Percentiles rank a stretch among this genome's conserved stretches.
phyloP scores from a whole-genome alignment of 148 eudicot species.

The Pouteria glomerata region DNA sequence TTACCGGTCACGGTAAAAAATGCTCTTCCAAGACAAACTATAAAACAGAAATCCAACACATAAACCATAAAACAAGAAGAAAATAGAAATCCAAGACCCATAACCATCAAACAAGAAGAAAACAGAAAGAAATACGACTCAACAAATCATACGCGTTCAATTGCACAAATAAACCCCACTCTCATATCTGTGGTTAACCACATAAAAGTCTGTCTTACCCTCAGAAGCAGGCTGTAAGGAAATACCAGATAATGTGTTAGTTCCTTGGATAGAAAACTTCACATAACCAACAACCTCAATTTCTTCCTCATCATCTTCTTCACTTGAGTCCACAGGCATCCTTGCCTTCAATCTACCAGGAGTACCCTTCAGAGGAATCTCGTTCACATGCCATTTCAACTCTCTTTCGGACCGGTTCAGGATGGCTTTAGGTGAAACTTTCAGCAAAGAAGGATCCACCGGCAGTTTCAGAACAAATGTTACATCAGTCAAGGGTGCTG shows the following conservation, averaged over 20 bases:
- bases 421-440: slow-evolving; percentile 88
- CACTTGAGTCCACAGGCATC: slow-evolving; percentile 73
- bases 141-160: slow-evolving; percentile 26
- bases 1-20: slow-evolving; percentile 15
- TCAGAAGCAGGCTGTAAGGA: slow-evolving; percentile 79
- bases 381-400: slow-evolving; percentile 81
- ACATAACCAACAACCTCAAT: slow-evolving; percentile 73
- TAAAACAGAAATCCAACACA: no score
- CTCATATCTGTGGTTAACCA: slow-evolving; percentile 70
- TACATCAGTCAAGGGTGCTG: slow-evolving; percentile 65
- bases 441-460: slow-evolving; percentile 71
- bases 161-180: slow-evolving; percentile 74
- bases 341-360: slow-evolving; percentile 82
- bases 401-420: slow-evolving; percentile 84
- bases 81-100: slow-evolving; percentile 32
- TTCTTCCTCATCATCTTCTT: slow-evolving; percentile 73
- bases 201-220: slow-evolving; percentile 69
- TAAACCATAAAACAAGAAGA: no score
- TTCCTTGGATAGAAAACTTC: slow-evolving; percentile 60
- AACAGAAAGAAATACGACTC: slow-evolving; percentile 20
- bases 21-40: no score
- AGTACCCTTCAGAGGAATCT: slow-evolving; percentile 72
- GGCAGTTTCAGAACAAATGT: slow-evolving; percentile 75
- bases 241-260: slow-evolving; percentile 69
- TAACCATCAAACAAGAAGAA: slow-evolving; percentile 18